A percentile compares a stretch with the other conserved stretches of the same genome.
phyloP scores from a whole-genome alignment of 1,139 yeast genomes.

The Schwanniomyces etchellsii region DNA sequence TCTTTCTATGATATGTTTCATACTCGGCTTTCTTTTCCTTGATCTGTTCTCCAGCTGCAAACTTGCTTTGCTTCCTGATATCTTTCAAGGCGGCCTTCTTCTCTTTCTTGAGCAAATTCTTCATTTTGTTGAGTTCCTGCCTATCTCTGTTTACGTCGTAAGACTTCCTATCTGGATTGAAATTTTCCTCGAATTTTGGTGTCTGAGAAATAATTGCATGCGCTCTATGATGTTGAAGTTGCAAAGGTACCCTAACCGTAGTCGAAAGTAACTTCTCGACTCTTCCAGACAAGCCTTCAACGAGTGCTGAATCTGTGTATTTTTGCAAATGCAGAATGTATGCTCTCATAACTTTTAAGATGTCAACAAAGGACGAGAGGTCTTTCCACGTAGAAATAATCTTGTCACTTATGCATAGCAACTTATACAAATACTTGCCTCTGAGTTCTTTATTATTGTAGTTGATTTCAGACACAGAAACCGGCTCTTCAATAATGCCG shows the following conservation, averaged over 20 bases:
- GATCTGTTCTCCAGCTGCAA: constrained; percentile 82
- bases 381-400: constrained; percentile 55
- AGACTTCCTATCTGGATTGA: constrained; percentile 91
- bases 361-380: constrained; percentile 56
- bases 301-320: constrained; percentile 31
- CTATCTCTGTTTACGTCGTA: constrained; percentile 79
- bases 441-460: constrained; percentile 15
- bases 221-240: constrained; percentile 84
- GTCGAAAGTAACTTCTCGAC: constrained; percentile 38
- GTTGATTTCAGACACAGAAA: constrained; percentile 11
- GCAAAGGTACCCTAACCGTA: constrained; percentile 63
- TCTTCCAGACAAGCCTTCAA: constrained; percentile 33
- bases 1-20: constrained; percentile 79
- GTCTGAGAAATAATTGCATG: constrained; percentile 79
- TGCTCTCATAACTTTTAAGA: constrained; percentile 35
- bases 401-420: constrained; percentile 23
- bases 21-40: constrained; percentile 70
- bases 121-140: constrained; percentile 78
- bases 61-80: constrained; percentile 81
- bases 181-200: constrained; percentile 93
- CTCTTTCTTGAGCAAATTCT: constrained; percentile 84
- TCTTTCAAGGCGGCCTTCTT: constrained; percentile 85
- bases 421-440: constrained; percentile 24
- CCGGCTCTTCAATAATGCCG: constrained; percentile 2
- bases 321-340: constrained; percentile 33